A percentile compares a stretch with the other conserved stretches of the same genome.
Conservation (phyloP, 2,329 filamentous ascomycete genomes). For the Ophiocordyceps unilateralis region DNA sequence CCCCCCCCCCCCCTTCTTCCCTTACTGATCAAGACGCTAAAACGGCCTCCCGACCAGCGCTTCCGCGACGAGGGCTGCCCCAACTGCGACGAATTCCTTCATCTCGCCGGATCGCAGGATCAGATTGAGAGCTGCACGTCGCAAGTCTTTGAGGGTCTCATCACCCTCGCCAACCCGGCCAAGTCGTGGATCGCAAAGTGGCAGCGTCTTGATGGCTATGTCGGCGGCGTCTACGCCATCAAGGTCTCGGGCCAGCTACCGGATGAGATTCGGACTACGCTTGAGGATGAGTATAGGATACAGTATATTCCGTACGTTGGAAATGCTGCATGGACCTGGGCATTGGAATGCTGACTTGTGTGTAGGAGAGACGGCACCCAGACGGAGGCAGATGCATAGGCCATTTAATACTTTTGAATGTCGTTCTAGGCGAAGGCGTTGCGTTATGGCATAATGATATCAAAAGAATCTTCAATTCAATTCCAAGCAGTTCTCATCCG, state of each 20-base stretch:
- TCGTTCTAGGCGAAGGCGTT: neutral
- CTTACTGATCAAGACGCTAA: neutral
- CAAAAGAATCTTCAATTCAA: neutral
- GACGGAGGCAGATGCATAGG: conserved; percentile 25
- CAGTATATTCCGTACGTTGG: conserved; percentile 47
- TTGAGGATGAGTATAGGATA: conserved; percentile 47
- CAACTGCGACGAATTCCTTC: conserved; percentile 88
- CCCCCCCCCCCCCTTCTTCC: neutral
- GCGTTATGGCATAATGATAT: neutral
- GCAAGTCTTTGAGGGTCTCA: conserved; percentile 85
- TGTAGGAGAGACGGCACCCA: conserved; percentile 38
- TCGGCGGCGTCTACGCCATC: conserved; percentile 78
- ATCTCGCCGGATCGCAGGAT: conserved; percentile 62
- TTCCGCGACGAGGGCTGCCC: conserved; percentile 82
- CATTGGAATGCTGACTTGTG: neutral
- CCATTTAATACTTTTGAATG: too few species aligned
- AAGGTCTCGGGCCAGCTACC: conserved; percentile 77
- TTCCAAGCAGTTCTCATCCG: neutral
- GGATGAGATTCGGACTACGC: conserved; percentile 41
- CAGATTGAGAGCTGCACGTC: conserved; percentile 85
- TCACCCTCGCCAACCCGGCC: conserved; percentile 66
- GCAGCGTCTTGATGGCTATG: conserved; percentile 80
- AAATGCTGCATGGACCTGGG: conserved; percentile 15
- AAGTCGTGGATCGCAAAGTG: conserved; percentile 93
- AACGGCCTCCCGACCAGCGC: conserved; percentile 45